Conservation (phyloP, 164 flowering plant species). For the Berberis vulgaris region DNA sequence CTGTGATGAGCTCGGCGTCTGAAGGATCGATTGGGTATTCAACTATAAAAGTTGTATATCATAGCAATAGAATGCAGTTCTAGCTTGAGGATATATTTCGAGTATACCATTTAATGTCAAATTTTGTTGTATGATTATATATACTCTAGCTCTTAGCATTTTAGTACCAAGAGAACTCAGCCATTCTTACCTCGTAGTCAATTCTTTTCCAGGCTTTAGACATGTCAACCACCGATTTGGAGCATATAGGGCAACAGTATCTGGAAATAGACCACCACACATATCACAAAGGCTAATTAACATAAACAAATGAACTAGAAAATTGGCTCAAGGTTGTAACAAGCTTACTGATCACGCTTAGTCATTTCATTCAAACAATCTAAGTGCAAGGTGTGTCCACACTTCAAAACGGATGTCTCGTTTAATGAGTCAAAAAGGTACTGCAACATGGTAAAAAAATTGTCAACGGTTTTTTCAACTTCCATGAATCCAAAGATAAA, state of each 20-base stretch:
- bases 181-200: conserved; percentile 68
- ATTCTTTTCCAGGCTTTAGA: conserved; percentile 64
- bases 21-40: not conserved
- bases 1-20: not conserved
- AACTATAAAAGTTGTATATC: not conserved
- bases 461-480: no score
- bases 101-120: not conserved
- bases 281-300: not conserved
- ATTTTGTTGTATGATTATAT: not conserved
- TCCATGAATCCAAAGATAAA: not conserved
- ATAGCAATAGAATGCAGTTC: not conserved
- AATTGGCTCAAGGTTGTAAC: not conserved
- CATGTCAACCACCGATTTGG: conserved; percentile 77
- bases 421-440: conserved; percentile 88
- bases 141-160: not conserved
- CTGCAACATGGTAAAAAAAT: conserved; percentile 27
- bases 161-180: not conserved
- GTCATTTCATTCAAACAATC: conserved; percentile 80
- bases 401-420: conserved; percentile 72
- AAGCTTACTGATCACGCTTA: conserved; percentile 61
- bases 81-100: not conserved
- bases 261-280: conserved; percentile 21
- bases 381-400: conserved; percentile 94
- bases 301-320: not conserved
- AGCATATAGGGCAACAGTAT: conserved; percentile 90